A percentile compares a stretch with the other conserved stretches of the same genome.
Conservation (phyloP, 345 rosid species). For the Eucalyptus pauciflora region DNA sequence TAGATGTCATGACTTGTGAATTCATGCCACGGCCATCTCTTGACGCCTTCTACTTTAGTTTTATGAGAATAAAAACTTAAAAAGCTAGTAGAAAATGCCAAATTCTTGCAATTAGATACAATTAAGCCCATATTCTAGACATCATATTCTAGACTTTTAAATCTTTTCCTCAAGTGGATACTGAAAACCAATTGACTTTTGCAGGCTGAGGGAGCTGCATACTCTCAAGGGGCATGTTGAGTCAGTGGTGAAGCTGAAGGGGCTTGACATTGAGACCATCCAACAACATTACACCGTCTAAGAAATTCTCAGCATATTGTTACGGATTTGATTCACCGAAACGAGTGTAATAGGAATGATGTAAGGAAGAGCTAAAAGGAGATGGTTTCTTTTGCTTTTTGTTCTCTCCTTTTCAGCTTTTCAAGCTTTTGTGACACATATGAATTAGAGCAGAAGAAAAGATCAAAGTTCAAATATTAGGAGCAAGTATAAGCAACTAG, state of each 20-base stretch:
- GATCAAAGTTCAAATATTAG: not conserved
- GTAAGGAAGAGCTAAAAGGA: not conserved
- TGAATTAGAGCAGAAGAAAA: not conserved
- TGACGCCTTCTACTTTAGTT: not conserved
- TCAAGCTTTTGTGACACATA: not conserved
- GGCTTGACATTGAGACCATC: constrained; percentile 61
- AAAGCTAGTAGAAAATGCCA: not conserved
- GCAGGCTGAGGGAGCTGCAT: constrained; percentile 63
- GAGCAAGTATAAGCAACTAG: not conserved
- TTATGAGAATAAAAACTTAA: not conserved
- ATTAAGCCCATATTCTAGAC: not conserved
- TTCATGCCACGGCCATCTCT: not conserved
- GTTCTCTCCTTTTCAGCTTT: not conserved
- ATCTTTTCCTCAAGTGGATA: not conserved
- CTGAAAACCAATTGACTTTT: not conserved
- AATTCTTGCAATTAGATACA: not conserved
- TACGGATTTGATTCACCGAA: not conserved
- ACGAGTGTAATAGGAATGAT: not conserved
- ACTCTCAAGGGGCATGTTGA: constrained; percentile 70
- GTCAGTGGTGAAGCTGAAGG: constrained; percentile 62
- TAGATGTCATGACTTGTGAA: not conserved
- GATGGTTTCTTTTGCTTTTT: not conserved
- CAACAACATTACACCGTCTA: constrained; percentile 62
- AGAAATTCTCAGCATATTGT: not conserved
- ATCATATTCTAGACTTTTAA: not conserved